Conservation (phyloP, 1,284 basidiomycete species). For the Ustilago tritici region DNA sequence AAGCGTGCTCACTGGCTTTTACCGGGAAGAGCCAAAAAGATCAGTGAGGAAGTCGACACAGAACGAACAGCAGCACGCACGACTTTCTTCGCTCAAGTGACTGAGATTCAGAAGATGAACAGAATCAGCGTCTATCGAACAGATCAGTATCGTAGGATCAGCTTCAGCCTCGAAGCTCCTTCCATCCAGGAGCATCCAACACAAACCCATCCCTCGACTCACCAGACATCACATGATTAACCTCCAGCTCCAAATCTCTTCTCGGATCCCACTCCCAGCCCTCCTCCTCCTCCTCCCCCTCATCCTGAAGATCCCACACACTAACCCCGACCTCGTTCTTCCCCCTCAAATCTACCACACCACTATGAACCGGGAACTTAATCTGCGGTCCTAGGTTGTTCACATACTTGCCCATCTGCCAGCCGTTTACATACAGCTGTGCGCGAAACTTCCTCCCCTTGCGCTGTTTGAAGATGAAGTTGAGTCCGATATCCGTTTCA, state of each 20-base stretch:
- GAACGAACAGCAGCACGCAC: no score
- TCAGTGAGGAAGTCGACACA: no score
- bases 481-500: constrained; percentile 33
- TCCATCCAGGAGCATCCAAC: constrained; percentile 28
- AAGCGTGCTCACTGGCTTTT: no score
- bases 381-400: constrained; percentile 47
- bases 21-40: no score
- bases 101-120: neutral
- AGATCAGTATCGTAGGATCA: neutral
- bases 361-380: constrained; percentile 46
- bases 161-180: constrained; percentile 27
- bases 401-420: constrained; percentile 60
- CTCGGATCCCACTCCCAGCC: constrained; percentile 32
- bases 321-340: constrained; percentile 43
- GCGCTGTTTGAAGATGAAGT: constrained; percentile 18
- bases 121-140: neutral
- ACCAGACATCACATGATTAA: constrained; percentile 33
- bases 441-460: constrained; percentile 7
- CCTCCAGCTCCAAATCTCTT: constrained; percentile 23
- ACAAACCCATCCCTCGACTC: constrained; percentile 35
- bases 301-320: constrained; percentile 40
- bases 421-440: constrained; percentile 62
- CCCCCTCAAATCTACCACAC: constrained; percentile 38
- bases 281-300: constrained; percentile 11
- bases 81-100: no score